Percentiles rank a stretch among this genome's conserved stretches.
phyloP scores from a whole-genome alignment of 2,329 filamentous ascomycete species.

The Golovinomyces cichoracearum region DNA sequence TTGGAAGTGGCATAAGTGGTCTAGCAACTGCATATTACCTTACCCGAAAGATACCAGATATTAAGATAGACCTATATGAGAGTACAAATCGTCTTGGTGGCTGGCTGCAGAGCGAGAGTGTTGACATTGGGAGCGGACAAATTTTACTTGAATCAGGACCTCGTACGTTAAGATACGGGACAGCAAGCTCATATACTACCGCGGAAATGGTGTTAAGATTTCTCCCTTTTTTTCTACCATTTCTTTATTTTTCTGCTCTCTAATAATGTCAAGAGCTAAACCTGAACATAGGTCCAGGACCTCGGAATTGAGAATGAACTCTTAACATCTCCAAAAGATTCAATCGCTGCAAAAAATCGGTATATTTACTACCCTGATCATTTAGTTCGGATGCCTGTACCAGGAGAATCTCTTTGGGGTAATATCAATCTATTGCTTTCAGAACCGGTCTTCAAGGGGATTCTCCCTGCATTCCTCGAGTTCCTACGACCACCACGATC shows the following conservation, averaged over 20 bases:
- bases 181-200: constrained; percentile 8
- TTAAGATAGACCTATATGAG: constrained; percentile 63
- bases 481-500: constrained; percentile 14
- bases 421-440: constrained; percentile 17
- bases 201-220: constrained; percentile 6
- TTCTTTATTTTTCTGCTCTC: no score
- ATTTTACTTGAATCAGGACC: constrained; percentile 68
- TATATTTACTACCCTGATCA: constrained; percentile 78
- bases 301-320: constrained; percentile 31
- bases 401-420: constrained; percentile 15
- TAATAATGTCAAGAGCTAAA: background rate
- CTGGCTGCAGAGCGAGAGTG: constrained; percentile 48
- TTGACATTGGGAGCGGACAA: constrained; percentile 31
- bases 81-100: constrained; percentile 44
- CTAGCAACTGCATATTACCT: constrained; percentile 57
- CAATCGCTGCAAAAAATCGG: constrained; percentile 33
- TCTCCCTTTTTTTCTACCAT: background rate
- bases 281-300: constrained; percentile 24
- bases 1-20: constrained; percentile 66
- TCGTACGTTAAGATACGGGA: constrained; percentile 20
- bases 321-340: constrained; percentile 23
- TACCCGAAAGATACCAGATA: constrained; percentile 35
- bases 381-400: constrained; percentile 36
- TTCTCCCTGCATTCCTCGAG: constrained; percentile 11
- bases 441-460: constrained; percentile 30